Conservation (phyloP, 106 monocot genomes). For the Platanthera zijinensis region DNA sequence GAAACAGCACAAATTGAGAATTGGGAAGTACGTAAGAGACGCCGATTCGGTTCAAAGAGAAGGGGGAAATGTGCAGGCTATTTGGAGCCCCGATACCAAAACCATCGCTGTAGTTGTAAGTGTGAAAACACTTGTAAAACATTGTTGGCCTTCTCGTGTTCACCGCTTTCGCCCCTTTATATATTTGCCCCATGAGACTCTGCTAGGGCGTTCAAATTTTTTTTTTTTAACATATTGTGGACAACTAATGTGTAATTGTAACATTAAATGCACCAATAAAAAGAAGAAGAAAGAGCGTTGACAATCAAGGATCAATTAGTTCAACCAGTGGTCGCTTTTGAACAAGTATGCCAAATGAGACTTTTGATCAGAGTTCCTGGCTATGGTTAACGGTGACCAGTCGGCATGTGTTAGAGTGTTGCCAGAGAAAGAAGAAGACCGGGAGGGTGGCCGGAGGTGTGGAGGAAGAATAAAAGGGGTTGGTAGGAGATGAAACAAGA, state of each 20-base stretch:
- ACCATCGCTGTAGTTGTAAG: conserved; percentile 73
- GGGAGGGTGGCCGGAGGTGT: no score
- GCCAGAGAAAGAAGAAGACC: no score
- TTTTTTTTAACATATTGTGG: not conserved
- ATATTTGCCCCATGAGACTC: not conserved
- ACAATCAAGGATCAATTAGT: not conserved
- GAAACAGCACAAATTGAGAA: conserved; percentile 72
- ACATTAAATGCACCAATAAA: not conserved
- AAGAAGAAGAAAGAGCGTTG: not conserved
- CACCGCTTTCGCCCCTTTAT: not conserved
- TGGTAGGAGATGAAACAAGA: no score
- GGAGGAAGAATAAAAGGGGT: no score
- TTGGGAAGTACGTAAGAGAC: conserved; percentile 57
- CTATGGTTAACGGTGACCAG: not conserved
- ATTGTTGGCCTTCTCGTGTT: not conserved
- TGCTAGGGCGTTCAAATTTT: not conserved
- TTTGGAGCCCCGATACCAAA: conserved; percentile 90
- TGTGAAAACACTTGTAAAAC: not conserved
- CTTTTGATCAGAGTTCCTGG: not conserved
- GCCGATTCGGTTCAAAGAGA: conserved; percentile 43
- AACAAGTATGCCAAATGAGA: not conserved
- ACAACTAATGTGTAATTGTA: not conserved
- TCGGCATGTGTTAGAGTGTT: no score
- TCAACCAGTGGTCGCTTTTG: not conserved
- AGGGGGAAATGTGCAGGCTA: conserved; percentile 70